Conservation (phyloP, 2,329 filamentous ascomycete species). For the Coniochaeta prunicola region DNA sequence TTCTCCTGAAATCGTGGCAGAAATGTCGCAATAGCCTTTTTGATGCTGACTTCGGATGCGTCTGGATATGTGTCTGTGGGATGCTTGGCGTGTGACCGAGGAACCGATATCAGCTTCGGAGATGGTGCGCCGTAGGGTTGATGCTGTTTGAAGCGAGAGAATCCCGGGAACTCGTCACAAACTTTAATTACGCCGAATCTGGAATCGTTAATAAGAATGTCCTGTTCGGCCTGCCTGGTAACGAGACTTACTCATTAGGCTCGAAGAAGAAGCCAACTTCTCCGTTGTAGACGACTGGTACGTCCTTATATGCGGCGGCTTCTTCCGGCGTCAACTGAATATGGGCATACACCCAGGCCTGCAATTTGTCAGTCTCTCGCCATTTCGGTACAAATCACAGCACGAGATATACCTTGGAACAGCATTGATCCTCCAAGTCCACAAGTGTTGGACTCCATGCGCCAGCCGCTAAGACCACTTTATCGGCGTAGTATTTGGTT, state of each 20-base stretch:
- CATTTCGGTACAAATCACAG: not conserved
- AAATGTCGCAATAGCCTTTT: conserved; percentile 20
- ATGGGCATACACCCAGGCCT: conserved; percentile 39
- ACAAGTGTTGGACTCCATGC: conserved; percentile 28
- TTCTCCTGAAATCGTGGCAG: conserved; percentile 21
- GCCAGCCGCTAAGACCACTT: conserved; percentile 33
- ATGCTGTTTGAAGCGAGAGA: conserved; percentile 24
- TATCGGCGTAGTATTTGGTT: conserved; percentile 25
- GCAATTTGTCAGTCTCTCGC: not conserved
- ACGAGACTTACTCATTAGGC: conserved; percentile 24
- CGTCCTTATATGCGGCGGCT: conserved; percentile 29
- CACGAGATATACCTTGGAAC: conserved; percentile 20
- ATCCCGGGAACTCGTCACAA: conserved; percentile 32
- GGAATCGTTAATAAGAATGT: not conserved
- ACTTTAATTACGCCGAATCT: conserved; percentile 25
- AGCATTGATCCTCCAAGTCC: conserved; percentile 23
- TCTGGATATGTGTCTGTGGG: conserved; percentile 28
- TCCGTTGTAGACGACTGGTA: conserved; percentile 37
- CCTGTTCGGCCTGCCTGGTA: not conserved
- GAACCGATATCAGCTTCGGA: conserved; percentile 22
- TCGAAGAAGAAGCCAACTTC: conserved; percentile 43
- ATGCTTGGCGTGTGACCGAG: conserved; percentile 27
- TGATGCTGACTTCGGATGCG: conserved; percentile 21
- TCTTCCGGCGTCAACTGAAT: conserved; percentile 33
- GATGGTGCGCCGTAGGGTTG: conserved; percentile 23